phyloP scores from a whole-genome alignment of 2,329 filamentous ascomycete species.

The Xylariales sp. region DNA sequence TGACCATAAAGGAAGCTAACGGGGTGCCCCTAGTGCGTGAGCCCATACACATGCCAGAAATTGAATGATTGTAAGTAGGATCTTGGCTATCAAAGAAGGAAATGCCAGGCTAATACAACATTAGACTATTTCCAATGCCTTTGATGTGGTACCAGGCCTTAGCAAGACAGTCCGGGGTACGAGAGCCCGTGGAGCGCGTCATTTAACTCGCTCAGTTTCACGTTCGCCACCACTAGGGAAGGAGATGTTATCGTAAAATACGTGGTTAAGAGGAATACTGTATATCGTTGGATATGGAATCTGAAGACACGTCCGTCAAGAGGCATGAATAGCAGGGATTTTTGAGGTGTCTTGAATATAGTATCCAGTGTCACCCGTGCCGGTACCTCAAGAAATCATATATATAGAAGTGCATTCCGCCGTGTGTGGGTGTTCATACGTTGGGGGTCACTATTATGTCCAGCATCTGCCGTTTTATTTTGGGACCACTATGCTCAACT shows the following conservation, averaged over 20 bases:
- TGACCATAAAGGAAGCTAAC: slow-evolving; percentile 4
- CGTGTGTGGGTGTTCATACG: neutral
- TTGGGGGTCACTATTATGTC: neutral
- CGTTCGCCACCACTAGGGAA: neutral
- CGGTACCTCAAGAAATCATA: neutral
- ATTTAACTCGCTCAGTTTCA: neutral
- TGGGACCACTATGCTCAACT: neutral
- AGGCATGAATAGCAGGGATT: too few species aligned
- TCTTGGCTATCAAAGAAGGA: too few species aligned
- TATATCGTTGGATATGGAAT: neutral
- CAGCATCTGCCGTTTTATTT: neutral
- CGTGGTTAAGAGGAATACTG: neutral
- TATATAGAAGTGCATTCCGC: neutral
- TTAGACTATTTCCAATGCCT: slow-evolving; percentile 36
- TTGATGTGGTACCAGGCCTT: neutral
- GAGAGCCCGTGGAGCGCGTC: neutral
- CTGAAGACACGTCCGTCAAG: neutral
- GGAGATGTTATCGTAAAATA: neutral
- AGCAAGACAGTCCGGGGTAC: neutral
- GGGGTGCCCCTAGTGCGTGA: slow-evolving; percentile 28
- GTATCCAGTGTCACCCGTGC: neutral
- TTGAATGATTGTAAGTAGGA: slow-evolving; percentile 36
- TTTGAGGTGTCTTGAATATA: neutral
- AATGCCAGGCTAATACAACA: neutral
- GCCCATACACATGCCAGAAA: slow-evolving; percentile 31